Conservation (phyloP, 805 yeast species). For the Komagataella phaffii region DNA sequence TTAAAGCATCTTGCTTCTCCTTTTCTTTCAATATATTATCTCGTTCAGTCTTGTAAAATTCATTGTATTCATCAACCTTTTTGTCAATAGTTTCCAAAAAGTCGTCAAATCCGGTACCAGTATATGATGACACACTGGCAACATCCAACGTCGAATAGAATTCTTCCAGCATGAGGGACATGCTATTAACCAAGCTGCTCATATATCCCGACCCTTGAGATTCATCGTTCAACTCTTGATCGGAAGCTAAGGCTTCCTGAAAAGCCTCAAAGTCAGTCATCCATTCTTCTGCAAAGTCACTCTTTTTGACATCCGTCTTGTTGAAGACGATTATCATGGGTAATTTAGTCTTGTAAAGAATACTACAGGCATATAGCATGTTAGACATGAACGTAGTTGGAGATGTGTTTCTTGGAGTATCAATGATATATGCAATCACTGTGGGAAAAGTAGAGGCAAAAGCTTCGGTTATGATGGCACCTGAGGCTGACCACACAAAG, state of each 20-base stretch:
- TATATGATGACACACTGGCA: slow-evolving; percentile 83
- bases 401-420: slow-evolving; percentile 87
- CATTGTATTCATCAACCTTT: slow-evolving; percentile 79
- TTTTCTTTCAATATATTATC: slow-evolving; percentile 68
- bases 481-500: slow-evolving; percentile 97
- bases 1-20: slow-evolving; percentile 57
- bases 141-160: slow-evolving; percentile 88
- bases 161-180: slow-evolving; percentile 93
- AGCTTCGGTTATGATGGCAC: slow-evolving; percentile 91
- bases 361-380: slow-evolving; percentile 97
- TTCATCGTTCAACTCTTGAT: slow-evolving; percentile 53
- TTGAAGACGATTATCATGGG: slow-evolving; percentile 97
- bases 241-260: slow-evolving; percentile 61
- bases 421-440: slow-evolving; percentile 88
- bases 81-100: slow-evolving; percentile 74
- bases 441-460: slow-evolving; percentile 95
- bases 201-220: slow-evolving; percentile 72
- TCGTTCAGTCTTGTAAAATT: slow-evolving; percentile 74
- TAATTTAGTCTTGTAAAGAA: slow-evolving; percentile 84
- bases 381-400: slow-evolving; percentile 97
- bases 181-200: slow-evolving; percentile 86
- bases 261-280: slow-evolving; percentile 92
- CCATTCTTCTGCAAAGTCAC: slow-evolving; percentile 90
- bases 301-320: slow-evolving; percentile 79
- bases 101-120: slow-evolving; percentile 92